Evolutionary conservation across 441 rosid genomes (phyloP).

Genomic region (Gossypium trilobum): DNA sequence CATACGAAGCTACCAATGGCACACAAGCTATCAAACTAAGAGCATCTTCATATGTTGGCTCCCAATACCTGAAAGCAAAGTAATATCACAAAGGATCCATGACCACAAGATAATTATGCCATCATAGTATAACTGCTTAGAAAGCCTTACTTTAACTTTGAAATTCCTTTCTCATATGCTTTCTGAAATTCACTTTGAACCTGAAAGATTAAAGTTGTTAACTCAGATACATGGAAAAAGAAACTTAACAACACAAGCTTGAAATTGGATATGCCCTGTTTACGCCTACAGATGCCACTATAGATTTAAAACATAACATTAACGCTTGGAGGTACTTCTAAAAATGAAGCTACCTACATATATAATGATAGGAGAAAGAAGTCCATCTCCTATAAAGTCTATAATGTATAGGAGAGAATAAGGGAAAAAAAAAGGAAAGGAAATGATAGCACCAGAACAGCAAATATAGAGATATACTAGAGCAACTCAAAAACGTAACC

Average conservation of each 20-base stretch:
- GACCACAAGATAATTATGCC: slow-evolving; percentile 12
- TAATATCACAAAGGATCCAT: slow-evolving; percentile 17
- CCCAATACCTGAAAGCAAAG: slow-evolving; percentile 69
- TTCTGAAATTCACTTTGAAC: slow-evolving; percentile 94
- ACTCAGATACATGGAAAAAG: background rate
- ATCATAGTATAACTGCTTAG: slow-evolving; percentile 9
- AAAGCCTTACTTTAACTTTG: slow-evolving; percentile 63
- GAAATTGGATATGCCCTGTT: background rate
- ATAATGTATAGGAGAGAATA: background rate
- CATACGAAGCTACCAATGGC: slow-evolving; percentile 77
- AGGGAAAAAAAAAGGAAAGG: background rate
- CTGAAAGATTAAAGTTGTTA: slow-evolving; percentile 32
- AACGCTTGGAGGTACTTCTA: too few relatives aligned
- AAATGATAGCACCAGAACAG: background rate
- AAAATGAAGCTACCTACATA: background rate
- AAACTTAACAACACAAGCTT: background rate
- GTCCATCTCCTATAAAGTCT: background rate
- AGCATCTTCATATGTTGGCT: slow-evolving; percentile 83
- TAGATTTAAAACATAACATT: background rate
- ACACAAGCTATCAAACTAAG: slow-evolving; percentile 84
- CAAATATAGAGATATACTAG: background rate
- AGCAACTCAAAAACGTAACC: background rate
- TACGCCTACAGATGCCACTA: background rate
- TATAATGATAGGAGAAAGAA: background rate
- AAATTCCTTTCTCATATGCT: slow-evolving; percentile 84